Base-by-base conservation (phyloP, 2,329 filamentous ascomycete species). In the Graphilbum fragrans region DNA sequence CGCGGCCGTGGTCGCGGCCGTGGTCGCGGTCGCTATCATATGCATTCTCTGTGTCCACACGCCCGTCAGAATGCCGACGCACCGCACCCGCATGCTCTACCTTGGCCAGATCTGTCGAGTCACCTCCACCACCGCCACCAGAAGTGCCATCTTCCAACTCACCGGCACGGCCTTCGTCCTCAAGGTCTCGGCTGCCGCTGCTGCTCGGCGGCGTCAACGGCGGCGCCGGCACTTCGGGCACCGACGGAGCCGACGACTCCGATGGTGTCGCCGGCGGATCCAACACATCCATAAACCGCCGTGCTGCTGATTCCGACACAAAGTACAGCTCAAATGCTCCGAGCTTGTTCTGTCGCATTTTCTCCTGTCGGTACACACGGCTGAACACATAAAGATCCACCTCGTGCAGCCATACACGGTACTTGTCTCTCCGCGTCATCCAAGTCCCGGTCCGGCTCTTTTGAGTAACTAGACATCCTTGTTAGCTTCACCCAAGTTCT, bases 341-440 rank as follows among this genome's bases (percentile, higher is more conserved):
- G 2, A 56, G 51, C 35, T 58, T 61, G 36, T 65, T 69, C 38
- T 64, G 65, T 5, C 73, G 66, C 56, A 74, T 70, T 37, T 63
- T 61, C 41, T 66, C 62, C 45, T 73, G 66, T 8, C 64, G 63
- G 48, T 79, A 80, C 2, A 63, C 56, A n/a, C 67, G 58, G 50
- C 67, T 74, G 52, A 80, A 79, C 8, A 78, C 67, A 51, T 77
- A 77, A 0, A 72, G 64, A 43, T 74, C 65, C 16, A 80, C 53
- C 45, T 75, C 69, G 27, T 62, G 64, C 2, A 80, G 56, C 58
- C 65, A 67, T 44, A 80, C 57, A 20, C 65, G 61, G 42, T 65
- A 63, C 12, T 56, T 57, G 12, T 62, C 63, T 32, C 66, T 65
- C 35, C 64, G 68, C 23, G 63, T 60, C 19, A 79, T 55, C 74